Evolutionary conservation across 306 rosid species (phyloP).

Genomic region (Urtica urens): DNA sequence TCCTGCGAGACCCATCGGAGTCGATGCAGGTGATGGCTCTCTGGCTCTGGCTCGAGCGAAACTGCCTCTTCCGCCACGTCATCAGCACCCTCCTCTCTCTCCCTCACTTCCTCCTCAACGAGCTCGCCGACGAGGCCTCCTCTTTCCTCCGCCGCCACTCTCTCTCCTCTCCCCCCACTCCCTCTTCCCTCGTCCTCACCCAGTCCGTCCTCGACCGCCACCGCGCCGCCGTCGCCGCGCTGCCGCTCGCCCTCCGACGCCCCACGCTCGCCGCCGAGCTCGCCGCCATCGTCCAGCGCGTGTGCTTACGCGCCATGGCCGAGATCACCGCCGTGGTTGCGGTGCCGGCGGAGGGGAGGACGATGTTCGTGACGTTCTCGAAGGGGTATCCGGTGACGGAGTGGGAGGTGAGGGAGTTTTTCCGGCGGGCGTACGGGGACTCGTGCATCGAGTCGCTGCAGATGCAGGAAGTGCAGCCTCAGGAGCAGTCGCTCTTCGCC

Average conservation of each 20-base stretch:
- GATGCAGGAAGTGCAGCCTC: constrained; percentile 41
- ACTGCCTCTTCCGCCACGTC: constrained; percentile 28
- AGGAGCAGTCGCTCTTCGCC: constrained; percentile 53
- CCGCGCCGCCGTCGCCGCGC: constrained; percentile 24
- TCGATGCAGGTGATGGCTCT: constrained; percentile 44
- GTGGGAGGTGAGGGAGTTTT: constrained; percentile 44
- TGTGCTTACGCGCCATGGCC: constrained; percentile 31
- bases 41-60: constrained; percentile 72
- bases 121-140: constrained; percentile 48
- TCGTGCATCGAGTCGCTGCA: constrained; percentile 39
- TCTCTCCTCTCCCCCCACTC: background rate
- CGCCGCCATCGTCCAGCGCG: constrained; percentile 10
- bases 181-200: constrained; percentile 30
- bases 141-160: constrained; percentile 24
- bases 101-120: constrained; percentile 37
- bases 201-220: constrained; percentile 35
- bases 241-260: constrained; percentile 18
- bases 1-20: constrained; percentile 43
- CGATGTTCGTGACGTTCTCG: constrained; percentile 68
- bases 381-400: constrained; percentile 53
- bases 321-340: constrained; percentile 36
- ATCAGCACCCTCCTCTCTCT: constrained; percentile 24
- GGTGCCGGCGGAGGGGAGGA: constrained; percentile 33
- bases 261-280: constrained; percentile 15
- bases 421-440: constrained; percentile 29